A percentile compares a stretch with the other conserved stretches of the same genome.
Conservation (phyloP, 1,284 basidiomycete genomes). For the Puccinia hordei region DNA sequence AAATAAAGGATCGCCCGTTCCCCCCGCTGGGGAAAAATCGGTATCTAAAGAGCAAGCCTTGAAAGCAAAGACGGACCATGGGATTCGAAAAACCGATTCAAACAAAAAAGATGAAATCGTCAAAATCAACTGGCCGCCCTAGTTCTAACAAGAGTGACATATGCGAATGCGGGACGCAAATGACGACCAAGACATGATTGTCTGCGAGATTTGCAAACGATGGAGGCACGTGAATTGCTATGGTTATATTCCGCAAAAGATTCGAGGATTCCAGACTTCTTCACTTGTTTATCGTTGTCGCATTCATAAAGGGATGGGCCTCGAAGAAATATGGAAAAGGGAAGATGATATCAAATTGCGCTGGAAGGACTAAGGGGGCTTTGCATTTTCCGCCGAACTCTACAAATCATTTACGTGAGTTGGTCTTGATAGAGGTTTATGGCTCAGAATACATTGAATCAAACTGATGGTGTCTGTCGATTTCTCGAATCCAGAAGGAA, state of each 20-base stretch:
- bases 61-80: background rate
- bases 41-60: background rate
- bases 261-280: slow-evolving; percentile 36
- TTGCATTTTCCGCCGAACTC: slow-evolving; percentile 42
- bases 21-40: background rate
- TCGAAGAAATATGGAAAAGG: slow-evolving; percentile 40
- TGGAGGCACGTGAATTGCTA: slow-evolving; percentile 47
- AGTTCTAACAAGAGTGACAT: slow-evolving; percentile 13
- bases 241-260: slow-evolving; percentile 39
- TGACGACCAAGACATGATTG: slow-evolving; percentile 44
- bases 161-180: slow-evolving; percentile 44
- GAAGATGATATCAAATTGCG: slow-evolving; percentile 48
- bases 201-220: slow-evolving; percentile 25
- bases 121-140: background rate
- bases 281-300: slow-evolving; percentile 40
- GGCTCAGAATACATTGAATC: background rate
- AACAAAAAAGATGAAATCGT: slow-evolving; percentile 22
- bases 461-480: background rate
- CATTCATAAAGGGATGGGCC: slow-evolving; percentile 33
- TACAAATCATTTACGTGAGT: slow-evolving; percentile 47
- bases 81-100: background rate
- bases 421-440: background rate
- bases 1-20: background rate
- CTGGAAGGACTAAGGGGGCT: slow-evolving; percentile 40
- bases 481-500: slow-evolving; percentile 38